A percentile compares a stretch with the other conserved stretches of the same genome.
Conservation (phyloP, 1,284 basidiomycete species). For the Mycena citricolor region DNA sequence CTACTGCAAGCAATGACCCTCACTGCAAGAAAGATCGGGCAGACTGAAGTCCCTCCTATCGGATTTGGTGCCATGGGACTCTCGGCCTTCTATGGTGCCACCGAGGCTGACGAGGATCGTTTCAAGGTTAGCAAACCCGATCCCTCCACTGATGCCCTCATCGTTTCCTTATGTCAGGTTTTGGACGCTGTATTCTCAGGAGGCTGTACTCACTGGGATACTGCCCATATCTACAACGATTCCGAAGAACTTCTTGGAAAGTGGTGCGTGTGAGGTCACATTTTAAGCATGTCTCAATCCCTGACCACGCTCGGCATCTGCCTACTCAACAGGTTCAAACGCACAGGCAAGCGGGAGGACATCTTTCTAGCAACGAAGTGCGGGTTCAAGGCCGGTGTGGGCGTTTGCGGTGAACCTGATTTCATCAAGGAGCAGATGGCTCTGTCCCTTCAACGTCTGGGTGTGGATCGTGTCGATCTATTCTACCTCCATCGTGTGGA, state of each 20-base stretch:
- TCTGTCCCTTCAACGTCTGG: conserved; percentile 34
- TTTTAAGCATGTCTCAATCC: conserved; percentile 16
- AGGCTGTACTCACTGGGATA: conserved; percentile 42
- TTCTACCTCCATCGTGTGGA: conserved; percentile 33
- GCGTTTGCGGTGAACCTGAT: conserved; percentile 32
- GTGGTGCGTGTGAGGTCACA: conserved; percentile 29
- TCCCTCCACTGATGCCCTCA: not conserved
- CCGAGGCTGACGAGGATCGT: conserved; percentile 39
- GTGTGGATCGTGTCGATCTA: conserved; percentile 34
- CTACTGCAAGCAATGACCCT: no score
- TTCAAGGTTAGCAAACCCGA: conserved; percentile 34
- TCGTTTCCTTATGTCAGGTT: conserved; percentile 23
- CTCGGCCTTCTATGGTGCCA: conserved; percentile 33
- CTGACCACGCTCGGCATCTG: conserved; percentile 32
- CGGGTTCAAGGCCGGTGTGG: conserved; percentile 26
- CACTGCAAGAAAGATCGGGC: no score
- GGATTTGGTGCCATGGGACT: conserved; percentile 41
- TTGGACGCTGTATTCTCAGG: conserved; percentile 30
- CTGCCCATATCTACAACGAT: conserved; percentile 38
- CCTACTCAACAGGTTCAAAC: conserved; percentile 37
- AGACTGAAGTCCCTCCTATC: conserved; percentile 30
- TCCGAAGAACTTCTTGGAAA: conserved; percentile 41
- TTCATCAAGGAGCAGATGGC: conserved; percentile 32
- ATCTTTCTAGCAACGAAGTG: conserved; percentile 51
- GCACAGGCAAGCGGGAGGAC: conserved; percentile 38